Percentiles rank a stretch among this genome's conserved stretches.
These are phyloP conservation scores for Claviceps arundinis DNA, from an alignment of 2,329 filamentous ascomycete genomes.

Conservation along the genomic window DNA sequence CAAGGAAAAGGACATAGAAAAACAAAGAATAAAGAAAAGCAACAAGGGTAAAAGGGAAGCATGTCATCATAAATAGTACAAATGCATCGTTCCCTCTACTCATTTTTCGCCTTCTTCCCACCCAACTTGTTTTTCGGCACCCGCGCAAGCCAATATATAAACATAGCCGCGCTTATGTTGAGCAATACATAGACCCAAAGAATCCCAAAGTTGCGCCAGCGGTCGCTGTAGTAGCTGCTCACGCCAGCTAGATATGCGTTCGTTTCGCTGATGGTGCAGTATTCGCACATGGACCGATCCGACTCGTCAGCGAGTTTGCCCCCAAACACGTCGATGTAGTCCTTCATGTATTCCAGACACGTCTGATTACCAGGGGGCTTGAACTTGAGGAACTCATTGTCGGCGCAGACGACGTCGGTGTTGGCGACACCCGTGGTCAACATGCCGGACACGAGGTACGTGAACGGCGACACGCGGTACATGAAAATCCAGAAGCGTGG, in stretches of 20 bases:
- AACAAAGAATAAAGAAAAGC: too few relatives aligned
- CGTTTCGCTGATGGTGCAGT: conserved; percentile 37
- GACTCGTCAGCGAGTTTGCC: conserved; percentile 39
- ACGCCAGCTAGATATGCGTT: conserved; percentile 37
- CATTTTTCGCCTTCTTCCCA: conserved; percentile 21
- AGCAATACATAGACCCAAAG: conserved; percentile 46
- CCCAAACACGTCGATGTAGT: conserved; percentile 33
- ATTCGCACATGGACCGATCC: conserved; percentile 39
- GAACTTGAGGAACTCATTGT: conserved; percentile 58
- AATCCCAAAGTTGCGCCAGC: conserved; percentile 58
- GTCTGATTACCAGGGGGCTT: conserved; percentile 43
- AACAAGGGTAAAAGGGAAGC: too few relatives aligned
- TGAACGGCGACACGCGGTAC: conserved; percentile 67
- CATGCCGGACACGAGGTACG: conserved; percentile 65
- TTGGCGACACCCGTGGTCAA: conserved; percentile 57
- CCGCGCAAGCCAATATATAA: conserved; percentile 41
- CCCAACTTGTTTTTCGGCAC: conserved; percentile 32
- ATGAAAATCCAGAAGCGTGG: conserved; percentile 75
- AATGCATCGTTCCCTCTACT: not conserved
- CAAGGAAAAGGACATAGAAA: too few relatives aligned
- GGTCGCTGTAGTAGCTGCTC: conserved; percentile 38
- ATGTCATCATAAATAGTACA: too few relatives aligned
- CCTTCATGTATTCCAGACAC: conserved; percentile 44
- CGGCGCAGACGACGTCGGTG: conserved; percentile 49
- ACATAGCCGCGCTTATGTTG: conserved; percentile 41